Evolutionary conservation across 106 monocot species (phyloP), one percentile per base, ranked within the genome.

Genomic region (Allium cepa): DNA sequence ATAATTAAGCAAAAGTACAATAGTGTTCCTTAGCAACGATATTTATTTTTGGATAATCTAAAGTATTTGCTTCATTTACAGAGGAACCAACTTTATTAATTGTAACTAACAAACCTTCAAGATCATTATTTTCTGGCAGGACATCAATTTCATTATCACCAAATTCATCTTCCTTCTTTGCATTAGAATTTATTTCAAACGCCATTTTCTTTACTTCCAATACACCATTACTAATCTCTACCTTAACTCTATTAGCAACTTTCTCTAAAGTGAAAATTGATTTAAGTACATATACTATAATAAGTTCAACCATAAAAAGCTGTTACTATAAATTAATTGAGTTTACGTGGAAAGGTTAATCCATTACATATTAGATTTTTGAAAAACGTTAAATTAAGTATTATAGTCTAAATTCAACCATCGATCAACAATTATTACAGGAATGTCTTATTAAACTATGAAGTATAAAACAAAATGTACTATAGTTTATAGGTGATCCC

Each of bases 121-220:
- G 3, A 47, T 49, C 56, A 49, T 18, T 66, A 26, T 50, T 51
- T 8, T 5, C 50, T 66, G 17, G 66, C 66, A 66, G 26, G 11
- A 27, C 57, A 50, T 70, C 71, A 57, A 9, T 36, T 12, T 47
- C 60, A 64, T 50, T 58, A n/a, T 56, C 62, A 13, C 53, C 11
- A 66, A 66, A 14, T 26, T 66, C 68, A 49, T 77, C 70, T 17
- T 73, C 73, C 63, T 55, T 66, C 26, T 70, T 70, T 26, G 51
- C 11, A 22, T 50, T 51, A 8, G 47, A 50, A 66, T 13, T 66
- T 26, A 64, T 47, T 47, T 64, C 64, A n/a, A 64, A 64, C 6
- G 64, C 46, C 64, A 47, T 62, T 47, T 46, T 55, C 60, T 17
- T 47, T 46, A 56, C 47, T 55, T 64, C 73, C 12, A 27, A 17